Percentiles rank a stretch among this genome's conserved stretches.
These are phyloP conservation scores for Fraxinus paxiana DNA, from an alignment of 305 asterid genomes.

Conservation along the genomic window DNA sequence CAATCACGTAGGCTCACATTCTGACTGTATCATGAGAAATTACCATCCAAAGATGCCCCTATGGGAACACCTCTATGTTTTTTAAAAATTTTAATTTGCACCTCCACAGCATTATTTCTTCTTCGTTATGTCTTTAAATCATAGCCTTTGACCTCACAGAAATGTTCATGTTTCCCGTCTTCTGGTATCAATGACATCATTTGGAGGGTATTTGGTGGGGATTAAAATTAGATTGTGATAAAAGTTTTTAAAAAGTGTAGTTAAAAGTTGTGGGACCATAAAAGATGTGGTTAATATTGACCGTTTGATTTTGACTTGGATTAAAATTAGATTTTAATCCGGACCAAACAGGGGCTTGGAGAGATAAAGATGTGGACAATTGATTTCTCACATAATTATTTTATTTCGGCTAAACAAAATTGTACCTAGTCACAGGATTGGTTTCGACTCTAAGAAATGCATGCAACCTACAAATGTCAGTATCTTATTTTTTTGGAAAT, in stretches of 20 bases:
- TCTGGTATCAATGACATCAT: background rate
- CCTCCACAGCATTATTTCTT: background rate
- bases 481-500: background rate
- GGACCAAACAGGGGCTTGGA: background rate
- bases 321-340: no score
- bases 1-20: background rate
- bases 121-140: background rate
- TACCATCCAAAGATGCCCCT: background rate
- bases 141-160: background rate
- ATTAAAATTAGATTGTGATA: no score
- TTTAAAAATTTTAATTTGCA: background rate
- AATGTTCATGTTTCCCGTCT: background rate
- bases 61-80: background rate
- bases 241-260: no score
- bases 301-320: no score
- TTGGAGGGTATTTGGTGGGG: background rate
- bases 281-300: no score
- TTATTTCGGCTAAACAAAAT: background rate
- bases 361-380: background rate
- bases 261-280: no score
- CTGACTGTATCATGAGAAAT: background rate
- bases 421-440: background rate
- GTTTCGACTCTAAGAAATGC: background rate
- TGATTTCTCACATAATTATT: background rate
- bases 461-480: background rate